Evolutionary conservation across 768 basidiomycete species (phyloP).

Genomic region (Saitozyma podzolica): DNA sequence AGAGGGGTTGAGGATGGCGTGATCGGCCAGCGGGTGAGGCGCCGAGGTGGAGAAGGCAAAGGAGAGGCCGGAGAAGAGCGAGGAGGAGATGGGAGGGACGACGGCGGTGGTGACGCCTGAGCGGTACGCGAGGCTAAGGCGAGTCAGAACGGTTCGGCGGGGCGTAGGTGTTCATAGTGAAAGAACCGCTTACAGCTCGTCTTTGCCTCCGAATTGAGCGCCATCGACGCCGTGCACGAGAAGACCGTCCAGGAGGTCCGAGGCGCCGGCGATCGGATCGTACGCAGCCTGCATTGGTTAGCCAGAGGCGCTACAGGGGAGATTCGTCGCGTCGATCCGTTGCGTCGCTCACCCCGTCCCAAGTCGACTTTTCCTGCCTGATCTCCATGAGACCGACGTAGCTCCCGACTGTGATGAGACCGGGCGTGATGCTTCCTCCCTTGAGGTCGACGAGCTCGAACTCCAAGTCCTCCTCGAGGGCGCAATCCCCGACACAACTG

Average conservation of each 20-base stretch:
- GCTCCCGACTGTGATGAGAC: conserved; percentile 66
- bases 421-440: conserved; percentile 64
- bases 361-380: conserved; percentile 63
- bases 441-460: conserved; percentile 62
- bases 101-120: conserved; percentile 72
- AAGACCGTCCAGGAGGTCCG: conserved; percentile 53
- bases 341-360: conserved; percentile 59
- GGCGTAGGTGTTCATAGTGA: conserved; percentile 5
- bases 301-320: not conserved
- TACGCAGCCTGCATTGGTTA: conserved; percentile 52
- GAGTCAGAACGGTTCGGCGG: conserved; percentile 2
- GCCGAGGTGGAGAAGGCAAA: conserved; percentile 65
- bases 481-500: conserved; percentile 56
- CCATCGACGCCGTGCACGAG: conserved; percentile 71
- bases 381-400: conserved; percentile 73
- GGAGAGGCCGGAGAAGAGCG: conserved; percentile 67
- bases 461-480: conserved; percentile 18
- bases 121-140: conserved; percentile 67
- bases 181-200: conserved; percentile 63
- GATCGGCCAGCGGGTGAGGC: conserved; percentile 61
- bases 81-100: conserved; percentile 61
- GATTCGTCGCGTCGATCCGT: not conserved
- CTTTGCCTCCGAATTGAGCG: conserved; percentile 66
- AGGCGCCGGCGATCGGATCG: conserved; percentile 47
- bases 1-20: conserved; percentile 64